Percentiles rank a stretch among this genome's conserved stretches.
phyloP scores from a whole-genome alignment of 1,284 basidiomycete genomes.

The Paramarasmius palmivorus region DNA sequence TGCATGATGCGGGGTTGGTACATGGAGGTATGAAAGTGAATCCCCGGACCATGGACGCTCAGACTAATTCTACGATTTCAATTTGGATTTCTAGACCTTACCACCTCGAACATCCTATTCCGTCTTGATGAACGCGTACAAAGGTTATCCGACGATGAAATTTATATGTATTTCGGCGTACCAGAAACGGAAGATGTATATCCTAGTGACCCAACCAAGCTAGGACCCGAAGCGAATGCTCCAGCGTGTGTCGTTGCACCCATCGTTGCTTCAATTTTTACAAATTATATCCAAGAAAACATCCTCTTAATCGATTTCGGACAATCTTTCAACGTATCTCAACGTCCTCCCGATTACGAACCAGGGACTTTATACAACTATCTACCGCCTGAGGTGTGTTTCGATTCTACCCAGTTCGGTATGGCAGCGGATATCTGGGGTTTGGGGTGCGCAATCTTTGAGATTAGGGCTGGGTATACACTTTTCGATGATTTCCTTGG shows the following conservation, averaged over 20 bases:
- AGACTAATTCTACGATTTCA: too few species aligned
- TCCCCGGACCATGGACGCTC: too few species aligned
- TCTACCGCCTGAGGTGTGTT: slow-evolving; percentile 32
- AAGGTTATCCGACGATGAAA: slow-evolving; percentile 32
- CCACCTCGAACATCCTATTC: slow-evolving; percentile 37
- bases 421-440: slow-evolving; percentile 35
- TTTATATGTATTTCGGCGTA: slow-evolving; percentile 26
- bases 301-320: slow-evolving; percentile 34
- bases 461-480: slow-evolving; percentile 34
- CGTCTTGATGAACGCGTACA: slow-evolving; percentile 22
- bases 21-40: slow-evolving; percentile 34
- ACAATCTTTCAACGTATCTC: slow-evolving; percentile 27
- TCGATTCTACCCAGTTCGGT: slow-evolving; percentile 23
- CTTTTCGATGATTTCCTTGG: slow-evolving; percentile 35
- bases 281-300: slow-evolving; percentile 30
- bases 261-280: slow-evolving; percentile 22
- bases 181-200: slow-evolving; percentile 28
- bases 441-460: slow-evolving; percentile 36
- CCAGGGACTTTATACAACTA: slow-evolving; percentile 31
- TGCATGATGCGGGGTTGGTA: slow-evolving; percentile 32
- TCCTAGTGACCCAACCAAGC: slow-evolving; percentile 19
- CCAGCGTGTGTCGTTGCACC: slow-evolving; percentile 27
- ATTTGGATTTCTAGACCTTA: slow-evolving; percentile 34
- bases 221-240: slow-evolving; percentile 17
- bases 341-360: slow-evolving; percentile 25